Percentiles rank a stretch among this genome's conserved stretches.
phyloP scores from a whole-genome alignment of 345 rosid species.

The Microthlaspi erraticum region DNA sequence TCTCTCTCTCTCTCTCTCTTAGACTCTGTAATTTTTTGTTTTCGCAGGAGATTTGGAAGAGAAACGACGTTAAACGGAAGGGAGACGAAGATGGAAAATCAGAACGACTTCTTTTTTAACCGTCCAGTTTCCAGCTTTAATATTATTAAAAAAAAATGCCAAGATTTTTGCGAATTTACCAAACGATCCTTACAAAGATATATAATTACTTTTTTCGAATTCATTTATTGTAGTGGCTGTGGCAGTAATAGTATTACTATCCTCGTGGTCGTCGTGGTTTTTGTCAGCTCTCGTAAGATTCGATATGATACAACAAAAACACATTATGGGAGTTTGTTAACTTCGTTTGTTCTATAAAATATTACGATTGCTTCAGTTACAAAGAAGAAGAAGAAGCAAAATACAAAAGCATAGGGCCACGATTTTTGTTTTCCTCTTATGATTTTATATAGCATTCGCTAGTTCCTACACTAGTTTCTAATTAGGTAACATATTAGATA shows the following conservation, averaged over 20 bases:
- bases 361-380: no score
- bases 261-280: background rate
- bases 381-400: no score
- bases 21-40: background rate
- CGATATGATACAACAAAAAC: no score
- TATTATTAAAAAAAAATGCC: background rate
- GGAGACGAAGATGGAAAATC: conserved; percentile 34
- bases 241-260: conserved; percentile 1
- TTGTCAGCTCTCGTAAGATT: background rate
- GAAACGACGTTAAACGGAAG: conserved; percentile 42
- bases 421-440: no score
- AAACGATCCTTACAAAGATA: background rate
- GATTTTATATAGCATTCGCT: no score
- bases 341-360: no score
- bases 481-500: no score
- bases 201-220: background rate
- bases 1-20: background rate
- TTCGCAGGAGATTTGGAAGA: conserved; percentile 14
- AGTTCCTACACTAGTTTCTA: no score
- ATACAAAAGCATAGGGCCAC: no score
- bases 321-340: no score
- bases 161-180: background rate
- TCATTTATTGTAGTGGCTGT: conserved; percentile 15
- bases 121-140: conserved; percentile 25
- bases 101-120: conserved; percentile 48